A percentile compares a stretch with the other conserved stretches of the same genome.
phyloP scores from a whole-genome alignment of 73 alveolate species.

The Paramecium sonneborni region DNA sequence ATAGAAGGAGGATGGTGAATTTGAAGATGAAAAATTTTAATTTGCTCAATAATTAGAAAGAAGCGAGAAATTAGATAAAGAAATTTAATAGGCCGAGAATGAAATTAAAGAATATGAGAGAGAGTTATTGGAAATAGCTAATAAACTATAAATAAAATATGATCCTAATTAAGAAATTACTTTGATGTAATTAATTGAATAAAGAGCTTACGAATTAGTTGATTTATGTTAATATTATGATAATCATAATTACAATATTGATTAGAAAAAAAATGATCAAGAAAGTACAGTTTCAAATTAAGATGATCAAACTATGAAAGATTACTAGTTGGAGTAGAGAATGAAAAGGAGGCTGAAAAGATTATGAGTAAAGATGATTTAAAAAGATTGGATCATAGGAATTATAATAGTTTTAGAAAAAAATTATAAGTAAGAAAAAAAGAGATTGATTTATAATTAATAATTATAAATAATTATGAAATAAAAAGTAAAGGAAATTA shows the following conservation, averaged over 20 bases:
- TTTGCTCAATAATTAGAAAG: constrained; percentile 42
- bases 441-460: constrained; percentile 2
- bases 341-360: constrained; percentile 49
- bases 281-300: neutral
- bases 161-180: neutral
- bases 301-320: constrained; percentile 29
- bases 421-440: neutral
- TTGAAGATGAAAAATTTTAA: constrained; percentile 28
- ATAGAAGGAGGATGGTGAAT: constrained; percentile 5
- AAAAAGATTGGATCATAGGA: neutral
- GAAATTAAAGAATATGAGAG: constrained; percentile 24
- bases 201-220: constrained; percentile 41
- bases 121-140: constrained; percentile 4
- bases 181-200: constrained; percentile 46
- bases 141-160: neutral
- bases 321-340: constrained; percentile 30
- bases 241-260: neutral
- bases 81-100: neutral
- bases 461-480: neutral
- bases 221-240: neutral
- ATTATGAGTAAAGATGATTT: constrained; percentile 16
- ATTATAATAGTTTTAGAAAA: neutral
- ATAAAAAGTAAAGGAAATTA: neutral
- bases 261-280: neutral
- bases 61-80: constrained; percentile 20